These are phyloP conservation scores for Aspergillus quadrilineatus DNA, from an alignment of 2,329 filamentous ascomycete species.

Conservation along the genomic window DNA sequence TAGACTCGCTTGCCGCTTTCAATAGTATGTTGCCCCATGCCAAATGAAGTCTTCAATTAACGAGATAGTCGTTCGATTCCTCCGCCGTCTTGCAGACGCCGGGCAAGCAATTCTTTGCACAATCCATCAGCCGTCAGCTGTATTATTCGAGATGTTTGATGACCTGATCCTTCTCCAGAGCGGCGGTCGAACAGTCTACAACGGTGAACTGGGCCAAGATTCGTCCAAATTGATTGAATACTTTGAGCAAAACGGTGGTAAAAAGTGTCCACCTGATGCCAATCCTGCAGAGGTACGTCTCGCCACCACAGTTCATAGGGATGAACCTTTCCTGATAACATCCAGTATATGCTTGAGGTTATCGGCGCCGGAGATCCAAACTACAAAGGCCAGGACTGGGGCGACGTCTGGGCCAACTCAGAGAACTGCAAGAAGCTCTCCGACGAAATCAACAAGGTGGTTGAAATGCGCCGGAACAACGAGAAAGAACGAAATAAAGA, in stretches of 20 bases:
- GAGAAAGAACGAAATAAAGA: slow-evolving; percentile 41
- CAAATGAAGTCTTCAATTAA: background rate
- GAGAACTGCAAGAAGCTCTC: slow-evolving; percentile 48
- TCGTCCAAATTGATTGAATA: slow-evolving; percentile 68
- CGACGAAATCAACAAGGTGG: slow-evolving; percentile 55
- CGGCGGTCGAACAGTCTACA: slow-evolving; percentile 80
- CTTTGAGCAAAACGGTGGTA: slow-evolving; percentile 65
- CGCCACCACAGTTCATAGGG: too few relatives aligned
- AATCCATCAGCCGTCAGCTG: slow-evolving; percentile 85
- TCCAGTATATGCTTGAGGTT: slow-evolving; percentile 76
- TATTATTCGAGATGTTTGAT: slow-evolving; percentile 86
- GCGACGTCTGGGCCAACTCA: slow-evolving; percentile 59
- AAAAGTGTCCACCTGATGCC: slow-evolving; percentile 59
- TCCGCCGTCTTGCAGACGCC: slow-evolving; percentile 64
- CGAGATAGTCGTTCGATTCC: slow-evolving; percentile 53
- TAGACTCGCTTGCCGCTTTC: slow-evolving; percentile 69
- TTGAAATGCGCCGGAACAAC: slow-evolving; percentile 46
- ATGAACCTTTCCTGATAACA: background rate
- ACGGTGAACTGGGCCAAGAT: slow-evolving; percentile 78
- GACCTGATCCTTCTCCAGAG: slow-evolving; percentile 74
- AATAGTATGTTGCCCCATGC: slow-evolving; percentile 40
- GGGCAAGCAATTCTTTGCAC: slow-evolving; percentile 89
- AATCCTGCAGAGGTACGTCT: slow-evolving; percentile 64
- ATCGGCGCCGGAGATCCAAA: slow-evolving; percentile 65
- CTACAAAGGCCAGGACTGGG: slow-evolving; percentile 62